Evolutionary conservation across 495 filamentous ascomycete species (phyloP).

Genomic region (Amphirosellinia nigrospora): DNA sequence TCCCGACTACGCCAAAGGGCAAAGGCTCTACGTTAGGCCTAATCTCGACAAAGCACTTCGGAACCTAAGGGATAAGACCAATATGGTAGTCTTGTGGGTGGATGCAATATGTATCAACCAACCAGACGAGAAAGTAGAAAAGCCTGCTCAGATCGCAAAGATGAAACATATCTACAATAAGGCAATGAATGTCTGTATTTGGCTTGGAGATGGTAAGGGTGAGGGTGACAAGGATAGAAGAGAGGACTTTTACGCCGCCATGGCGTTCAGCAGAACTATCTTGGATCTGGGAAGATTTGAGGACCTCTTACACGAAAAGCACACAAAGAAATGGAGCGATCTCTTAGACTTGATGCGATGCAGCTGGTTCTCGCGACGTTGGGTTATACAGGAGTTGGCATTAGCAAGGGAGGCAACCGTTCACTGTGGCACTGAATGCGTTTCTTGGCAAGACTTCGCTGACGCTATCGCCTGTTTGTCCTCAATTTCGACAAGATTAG

Average conservation of each 20-base stretch:
- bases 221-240: not conserved
- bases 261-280: constrained; percentile 27
- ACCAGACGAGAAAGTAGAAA: constrained; percentile 16
- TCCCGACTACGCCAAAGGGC: not conserved
- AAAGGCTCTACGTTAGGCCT: constrained; percentile 9
- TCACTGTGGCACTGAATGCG: constrained; percentile 16
- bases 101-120: too few relatives aligned
- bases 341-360: constrained; percentile 17
- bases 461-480: constrained; percentile 23
- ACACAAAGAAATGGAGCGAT: constrained; percentile 15
- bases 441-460: constrained; percentile 32
- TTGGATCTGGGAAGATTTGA: constrained; percentile 24
- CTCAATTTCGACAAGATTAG: constrained; percentile 13
- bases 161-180: constrained; percentile 35
- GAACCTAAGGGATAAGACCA: not conserved
- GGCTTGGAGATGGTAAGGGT: constrained; percentile 27
- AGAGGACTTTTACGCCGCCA: constrained; percentile 9
- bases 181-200: constrained; percentile 32
- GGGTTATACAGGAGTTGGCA: constrained; percentile 26
- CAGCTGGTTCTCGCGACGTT: constrained; percentile 22
- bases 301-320: constrained; percentile 4
- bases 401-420: constrained; percentile 6
- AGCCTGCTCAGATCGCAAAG: constrained; percentile 18
- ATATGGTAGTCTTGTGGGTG: not conserved
- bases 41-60: constrained; percentile 12